phyloP scores from a whole-genome alignment of 768 basidiomycete genomes.

The Macrocybe gigantea region DNA sequence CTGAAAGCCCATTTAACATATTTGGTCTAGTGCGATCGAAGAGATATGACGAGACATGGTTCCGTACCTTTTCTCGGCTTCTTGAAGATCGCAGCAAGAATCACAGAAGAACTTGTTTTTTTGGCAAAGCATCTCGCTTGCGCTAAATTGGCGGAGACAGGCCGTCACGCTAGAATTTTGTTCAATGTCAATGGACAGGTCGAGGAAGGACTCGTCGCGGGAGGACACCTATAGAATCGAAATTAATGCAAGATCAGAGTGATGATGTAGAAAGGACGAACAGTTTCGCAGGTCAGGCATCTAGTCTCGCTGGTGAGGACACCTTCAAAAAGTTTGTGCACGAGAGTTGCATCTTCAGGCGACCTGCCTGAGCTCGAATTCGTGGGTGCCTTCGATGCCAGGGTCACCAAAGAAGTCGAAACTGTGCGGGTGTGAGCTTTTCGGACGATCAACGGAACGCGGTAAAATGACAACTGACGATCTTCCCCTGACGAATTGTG shows the following conservation, averaged over 20 bases:
- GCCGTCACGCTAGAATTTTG: slow-evolving; percentile 96
- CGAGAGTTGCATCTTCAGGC: slow-evolving; percentile 62
- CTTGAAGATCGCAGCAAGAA: slow-evolving; percentile 92
- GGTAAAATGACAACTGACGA: slow-evolving; percentile 40
- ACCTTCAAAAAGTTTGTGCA: slow-evolving; percentile 93
- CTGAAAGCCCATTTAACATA: slow-evolving; percentile 32
- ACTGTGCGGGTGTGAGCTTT: slow-evolving; percentile 31
- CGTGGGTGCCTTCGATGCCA: slow-evolving; percentile 39
- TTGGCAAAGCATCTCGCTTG: slow-evolving; percentile 97
- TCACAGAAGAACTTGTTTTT: slow-evolving; percentile 99
- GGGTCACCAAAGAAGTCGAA: slow-evolving; percentile 52
- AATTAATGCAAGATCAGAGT: slow-evolving; percentile 7
- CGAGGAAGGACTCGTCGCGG: slow-evolving; percentile 93
- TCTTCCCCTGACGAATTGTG: slow-evolving; percentile 45
- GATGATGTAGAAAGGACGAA: slow-evolving; percentile 30
- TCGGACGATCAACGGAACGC: neutral
- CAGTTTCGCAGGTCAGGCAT: slow-evolving; percentile 96
- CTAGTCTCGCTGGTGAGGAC: slow-evolving; percentile 94
- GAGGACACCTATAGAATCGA: slow-evolving; percentile 63
- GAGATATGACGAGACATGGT: slow-evolving; percentile 1
- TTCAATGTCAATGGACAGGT: slow-evolving; percentile 98
- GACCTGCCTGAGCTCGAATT: slow-evolving; percentile 42
- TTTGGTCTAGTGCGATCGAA: slow-evolving; percentile 3
- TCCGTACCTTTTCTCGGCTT: slow-evolving; percentile 91
- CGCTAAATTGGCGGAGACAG: slow-evolving; percentile 94